Conservation (phyloP, 306 rosid species). For the Fragaria vesca region DNA sequence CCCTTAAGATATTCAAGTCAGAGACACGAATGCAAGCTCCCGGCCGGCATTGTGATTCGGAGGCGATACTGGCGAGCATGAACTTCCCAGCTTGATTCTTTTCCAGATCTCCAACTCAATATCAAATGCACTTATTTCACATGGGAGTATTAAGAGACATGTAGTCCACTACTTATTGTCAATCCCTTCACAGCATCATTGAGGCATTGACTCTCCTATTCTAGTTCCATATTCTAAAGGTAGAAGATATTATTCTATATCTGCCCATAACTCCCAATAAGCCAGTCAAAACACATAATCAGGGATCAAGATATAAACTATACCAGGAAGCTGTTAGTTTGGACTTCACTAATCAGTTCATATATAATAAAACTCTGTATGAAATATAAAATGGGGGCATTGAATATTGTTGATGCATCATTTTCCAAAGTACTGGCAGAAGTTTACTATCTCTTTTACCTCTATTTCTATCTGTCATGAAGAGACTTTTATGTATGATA, state of each 20-base stretch:
- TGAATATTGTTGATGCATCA: constrained; percentile 6
- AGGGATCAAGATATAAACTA: not conserved
- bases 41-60: not conserved
- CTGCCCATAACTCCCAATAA: constrained; percentile 2
- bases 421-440: not conserved
- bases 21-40: not conserved
- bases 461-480: not conserved
- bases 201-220: constrained; percentile 3
- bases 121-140: constrained; percentile 11
- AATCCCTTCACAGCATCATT: constrained; percentile 3
- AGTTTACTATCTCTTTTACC: constrained; percentile 1
- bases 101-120: constrained; percentile 19
- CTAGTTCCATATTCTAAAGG: not conserved
- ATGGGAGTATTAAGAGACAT: constrained; percentile 22
- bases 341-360: not conserved
- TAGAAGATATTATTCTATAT: not conserved
- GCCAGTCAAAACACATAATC: not conserved
- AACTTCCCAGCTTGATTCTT: constrained; percentile 3
- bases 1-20: not conserved
- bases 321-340: constrained; percentile 3
- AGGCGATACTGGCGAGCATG: not conserved
- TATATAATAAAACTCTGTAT: not conserved
- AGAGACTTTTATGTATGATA: not conserved
- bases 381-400: not conserved
- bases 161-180: constrained; percentile 33